A percentile compares a stretch with the other conserved stretches of the same genome.
phyloP scores from a whole-genome alignment of 2,329 filamentous ascomycete species.

The Pseudogymnoascus sp. region DNA sequence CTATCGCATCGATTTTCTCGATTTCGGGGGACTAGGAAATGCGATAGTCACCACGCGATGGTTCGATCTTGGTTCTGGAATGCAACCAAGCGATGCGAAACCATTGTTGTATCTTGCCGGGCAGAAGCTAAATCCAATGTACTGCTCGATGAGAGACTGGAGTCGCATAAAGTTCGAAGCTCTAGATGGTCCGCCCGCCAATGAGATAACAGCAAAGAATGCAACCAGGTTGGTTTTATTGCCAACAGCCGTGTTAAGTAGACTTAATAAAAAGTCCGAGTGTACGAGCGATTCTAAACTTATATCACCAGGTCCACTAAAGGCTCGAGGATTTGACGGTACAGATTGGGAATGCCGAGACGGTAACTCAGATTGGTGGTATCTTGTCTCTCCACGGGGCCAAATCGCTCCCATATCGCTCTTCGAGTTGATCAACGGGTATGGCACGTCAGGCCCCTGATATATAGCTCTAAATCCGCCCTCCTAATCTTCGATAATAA shows the following conservation, averaged over 20 bases:
- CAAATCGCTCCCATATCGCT: background rate
- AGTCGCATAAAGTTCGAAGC: background rate
- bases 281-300: background rate
- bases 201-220: background rate
- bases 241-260: background rate
- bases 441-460: background rate
- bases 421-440: background rate
- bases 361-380: background rate
- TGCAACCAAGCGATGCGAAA: conserved; percentile 16
- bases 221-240: background rate
- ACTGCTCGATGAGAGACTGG: background rate
- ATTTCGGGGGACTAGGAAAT: conserved; percentile 14
- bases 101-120: background rate
- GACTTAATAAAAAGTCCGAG: background rate
- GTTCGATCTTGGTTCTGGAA: conserved; percentile 17
- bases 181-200: background rate
- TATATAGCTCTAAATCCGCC: background rate
- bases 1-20: conserved; percentile 13
- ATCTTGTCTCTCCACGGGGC: background rate
- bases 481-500: background rate
- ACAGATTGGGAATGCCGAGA: background rate
- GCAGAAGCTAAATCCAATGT: background rate
- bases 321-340: background rate
- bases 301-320: background rate
- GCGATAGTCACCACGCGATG: conserved; percentile 14